Conservation (phyloP, 2,329 filamentous ascomycete species). For the Colletotrichum sp. region DNA sequence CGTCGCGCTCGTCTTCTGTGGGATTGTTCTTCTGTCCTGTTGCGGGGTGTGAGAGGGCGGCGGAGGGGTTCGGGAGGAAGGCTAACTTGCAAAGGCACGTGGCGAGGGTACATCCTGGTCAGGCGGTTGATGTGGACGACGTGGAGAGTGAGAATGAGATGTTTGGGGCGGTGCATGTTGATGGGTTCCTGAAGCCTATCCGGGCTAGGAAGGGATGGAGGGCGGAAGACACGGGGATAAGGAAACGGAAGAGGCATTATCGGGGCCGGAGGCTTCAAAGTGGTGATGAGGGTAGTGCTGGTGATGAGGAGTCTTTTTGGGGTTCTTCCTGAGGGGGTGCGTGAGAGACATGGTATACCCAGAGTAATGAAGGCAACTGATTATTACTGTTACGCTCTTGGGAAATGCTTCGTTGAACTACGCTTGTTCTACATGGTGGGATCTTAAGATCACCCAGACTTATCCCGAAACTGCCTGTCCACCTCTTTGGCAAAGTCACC, state of each 20-base stretch:
- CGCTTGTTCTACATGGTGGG: rapidly evolving
- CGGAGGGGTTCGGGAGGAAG: constrained; percentile 38
- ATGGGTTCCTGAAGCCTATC: constrained; percentile 69
- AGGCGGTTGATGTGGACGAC: constrained; percentile 40
- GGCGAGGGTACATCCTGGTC: constrained; percentile 39
- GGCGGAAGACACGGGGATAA: constrained; percentile 5
- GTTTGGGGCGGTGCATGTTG: constrained; percentile 68
- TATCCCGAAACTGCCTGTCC: constrained; percentile 32
- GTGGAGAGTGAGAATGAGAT: constrained; percentile 57
- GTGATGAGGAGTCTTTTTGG: not conserved
- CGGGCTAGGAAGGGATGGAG: constrained; percentile 51
- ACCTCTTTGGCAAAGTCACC: constrained; percentile 65
- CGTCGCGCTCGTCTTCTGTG: constrained; percentile 36
- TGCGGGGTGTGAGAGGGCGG: constrained; percentile 38
- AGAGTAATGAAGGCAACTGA: not conserved
- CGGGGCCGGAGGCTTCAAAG: constrained; percentile 1
- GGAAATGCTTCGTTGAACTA: not conserved
- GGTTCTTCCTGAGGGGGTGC: not conserved
- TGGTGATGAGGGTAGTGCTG: not conserved
- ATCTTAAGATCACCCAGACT: not conserved
- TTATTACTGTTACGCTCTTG: not conserved
- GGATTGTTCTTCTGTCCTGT: constrained; percentile 42
- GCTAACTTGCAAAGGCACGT: constrained; percentile 43
- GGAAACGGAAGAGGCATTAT: constrained; percentile 19
- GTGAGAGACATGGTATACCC: not conserved